These are phyloP conservation scores for Tylopilus felleus DNA, from an alignment of 768 basidiomycete genomes.

Conservation along the genomic window DNA sequence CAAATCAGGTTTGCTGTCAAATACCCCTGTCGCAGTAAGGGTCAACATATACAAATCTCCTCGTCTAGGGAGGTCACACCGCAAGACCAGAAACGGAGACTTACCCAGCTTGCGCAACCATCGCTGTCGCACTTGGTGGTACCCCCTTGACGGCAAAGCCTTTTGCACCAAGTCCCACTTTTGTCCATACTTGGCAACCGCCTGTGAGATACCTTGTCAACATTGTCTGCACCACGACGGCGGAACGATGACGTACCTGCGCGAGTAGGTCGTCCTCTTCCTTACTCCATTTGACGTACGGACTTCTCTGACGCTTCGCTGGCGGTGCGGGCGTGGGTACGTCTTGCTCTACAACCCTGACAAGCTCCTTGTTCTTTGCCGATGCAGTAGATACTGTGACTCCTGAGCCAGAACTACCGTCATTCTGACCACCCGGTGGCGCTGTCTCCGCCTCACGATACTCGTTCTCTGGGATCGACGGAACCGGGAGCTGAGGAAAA, in stretches of 20 bases:
- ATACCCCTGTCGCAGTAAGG: slow-evolving; percentile 23
- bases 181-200: slow-evolving; percentile 39
- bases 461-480: neutral
- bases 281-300: slow-evolving; percentile 42
- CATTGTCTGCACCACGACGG: neutral
- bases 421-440: slow-evolving; percentile 5
- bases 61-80: neutral
- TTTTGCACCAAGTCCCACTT: slow-evolving; percentile 42
- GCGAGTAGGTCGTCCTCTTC: slow-evolving; percentile 41
- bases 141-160: slow-evolving; percentile 38
- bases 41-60: neutral
- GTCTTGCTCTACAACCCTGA: slow-evolving; percentile 31
- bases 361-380: slow-evolving; percentile 21
- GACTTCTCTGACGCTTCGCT: slow-evolving; percentile 36
- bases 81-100: slow-evolving; percentile 2
- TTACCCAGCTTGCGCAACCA: slow-evolving; percentile 40
- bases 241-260: slow-evolving; percentile 25
- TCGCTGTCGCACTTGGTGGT: slow-evolving; percentile 43
- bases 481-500: neutral
- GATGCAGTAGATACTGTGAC: neutral
- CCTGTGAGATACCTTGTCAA: slow-evolving; percentile 20
- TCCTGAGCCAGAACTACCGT: neutral
- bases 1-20: slow-evolving; percentile 36
- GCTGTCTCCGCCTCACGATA: slow-evolving; percentile 12
- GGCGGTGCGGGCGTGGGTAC: slow-evolving; percentile 12